Conservation (phyloP, 176 grass and related monocot genomes). For the Aegilops longissima region DNA sequence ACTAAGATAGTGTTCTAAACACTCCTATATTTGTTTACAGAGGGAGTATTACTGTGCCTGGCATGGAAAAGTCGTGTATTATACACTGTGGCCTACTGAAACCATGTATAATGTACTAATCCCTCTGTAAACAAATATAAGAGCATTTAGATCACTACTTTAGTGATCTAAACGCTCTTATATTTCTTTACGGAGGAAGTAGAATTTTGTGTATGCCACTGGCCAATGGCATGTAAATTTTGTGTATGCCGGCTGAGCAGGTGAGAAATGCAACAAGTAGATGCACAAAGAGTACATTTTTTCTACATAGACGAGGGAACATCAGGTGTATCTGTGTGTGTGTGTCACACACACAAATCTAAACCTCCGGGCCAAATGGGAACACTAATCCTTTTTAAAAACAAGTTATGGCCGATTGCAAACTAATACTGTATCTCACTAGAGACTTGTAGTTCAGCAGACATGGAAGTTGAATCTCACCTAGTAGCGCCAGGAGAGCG, state of each 20-base stretch:
- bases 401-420: too few relatives aligned
- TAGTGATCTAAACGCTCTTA: too few relatives aligned
- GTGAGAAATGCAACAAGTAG: background rate
- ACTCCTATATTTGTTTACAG: too few relatives aligned
- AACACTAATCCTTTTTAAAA: too few relatives aligned
- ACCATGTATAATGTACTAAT: background rate
- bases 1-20: too few relatives aligned
- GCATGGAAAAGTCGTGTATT: background rate
- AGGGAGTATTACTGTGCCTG: background rate
- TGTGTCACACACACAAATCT: background rate
- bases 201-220: background rate
- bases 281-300: background rate
- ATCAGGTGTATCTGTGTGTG: background rate
- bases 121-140: too few relatives aligned
- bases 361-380: background rate
- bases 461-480: too few relatives aligned
- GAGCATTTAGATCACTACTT: too few relatives aligned
- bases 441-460: background rate
- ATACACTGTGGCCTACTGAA: background rate
- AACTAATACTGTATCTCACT: background rate
- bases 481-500: conserved; percentile 47
- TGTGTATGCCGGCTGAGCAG: background rate
- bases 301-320: background rate
- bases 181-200: too few relatives aligned
- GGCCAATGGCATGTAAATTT: background rate